Conservation (phyloP, 2,329 filamentous ascomycete species). For the Penicillium sp. region DNA sequence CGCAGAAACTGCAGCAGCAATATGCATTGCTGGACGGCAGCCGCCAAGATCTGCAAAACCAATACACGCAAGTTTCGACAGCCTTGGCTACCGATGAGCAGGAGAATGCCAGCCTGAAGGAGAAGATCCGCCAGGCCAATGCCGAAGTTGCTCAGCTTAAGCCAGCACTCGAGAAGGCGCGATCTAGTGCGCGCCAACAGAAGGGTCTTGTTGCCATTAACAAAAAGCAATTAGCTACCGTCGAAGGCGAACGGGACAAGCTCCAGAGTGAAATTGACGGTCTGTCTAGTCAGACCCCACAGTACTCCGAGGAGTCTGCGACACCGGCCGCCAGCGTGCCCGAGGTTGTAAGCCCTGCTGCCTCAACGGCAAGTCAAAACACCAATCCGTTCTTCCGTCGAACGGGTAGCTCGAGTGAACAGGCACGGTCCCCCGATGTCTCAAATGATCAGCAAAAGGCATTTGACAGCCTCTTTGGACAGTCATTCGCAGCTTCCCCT, state of each 20-base stretch:
- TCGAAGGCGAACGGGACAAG: constrained; percentile 84
- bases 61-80: constrained; percentile 72
- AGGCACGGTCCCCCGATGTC: constrained; percentile 47
- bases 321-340: constrained; percentile 38
- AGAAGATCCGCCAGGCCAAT: constrained; percentile 80
- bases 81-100: constrained; percentile 82
- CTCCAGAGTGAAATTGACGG: constrained; percentile 73
- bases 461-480: constrained; percentile 85
- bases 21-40: constrained; percentile 77
- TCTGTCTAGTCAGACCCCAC: constrained; percentile 58
- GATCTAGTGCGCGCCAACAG: constrained; percentile 87
- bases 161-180: constrained; percentile 88
- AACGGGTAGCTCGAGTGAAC: constrained; percentile 46
- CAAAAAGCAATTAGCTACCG: constrained; percentile 92
- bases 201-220: constrained; percentile 97
- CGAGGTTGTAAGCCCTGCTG: constrained; percentile 65
- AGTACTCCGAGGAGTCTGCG: constrained; percentile 54
- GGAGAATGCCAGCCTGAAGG: constrained; percentile 81
- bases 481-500: constrained; percentile 53
- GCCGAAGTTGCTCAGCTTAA: constrained; percentile 78
- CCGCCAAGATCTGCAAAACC: constrained; percentile 75
- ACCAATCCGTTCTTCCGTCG: constrained; percentile 95
- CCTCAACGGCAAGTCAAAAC: constrained; percentile 61
- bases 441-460: constrained; percentile 58
- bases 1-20: constrained; percentile 78